phyloP scores from a whole-genome alignment of 345 rosid species.

The Populus tremula region DNA sequence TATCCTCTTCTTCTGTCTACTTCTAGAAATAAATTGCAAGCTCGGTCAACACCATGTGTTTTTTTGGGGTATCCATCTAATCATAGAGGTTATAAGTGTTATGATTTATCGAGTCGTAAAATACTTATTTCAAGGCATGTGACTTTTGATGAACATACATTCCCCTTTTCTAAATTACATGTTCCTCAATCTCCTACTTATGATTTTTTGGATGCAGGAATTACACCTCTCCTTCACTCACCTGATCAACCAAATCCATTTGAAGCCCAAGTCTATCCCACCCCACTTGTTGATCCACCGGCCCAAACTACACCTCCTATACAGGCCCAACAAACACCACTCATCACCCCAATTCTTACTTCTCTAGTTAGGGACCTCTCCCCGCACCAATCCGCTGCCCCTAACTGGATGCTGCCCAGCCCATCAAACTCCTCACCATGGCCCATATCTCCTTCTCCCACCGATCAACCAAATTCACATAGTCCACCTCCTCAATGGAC shows the following conservation, averaged over 20 bases:
- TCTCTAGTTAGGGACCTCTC: too few species aligned
- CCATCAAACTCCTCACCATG: not conserved
- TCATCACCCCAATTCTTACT: too few species aligned
- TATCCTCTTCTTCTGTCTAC: not conserved
- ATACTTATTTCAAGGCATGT: not conserved
- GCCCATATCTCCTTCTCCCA: too few species aligned
- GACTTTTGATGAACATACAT: not conserved
- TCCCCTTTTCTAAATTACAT: not conserved
- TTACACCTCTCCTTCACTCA: not conserved
- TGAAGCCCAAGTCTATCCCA: not conserved
- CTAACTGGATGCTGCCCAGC: too few species aligned
- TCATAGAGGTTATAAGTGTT: constrained; percentile 6
- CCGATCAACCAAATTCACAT: too few species aligned
- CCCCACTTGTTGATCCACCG: not conserved
- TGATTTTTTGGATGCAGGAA: not conserved
- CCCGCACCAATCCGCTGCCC: too few species aligned
- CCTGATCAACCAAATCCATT: not conserved
- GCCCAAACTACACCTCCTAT: not conserved
- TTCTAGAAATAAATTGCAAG: not conserved
- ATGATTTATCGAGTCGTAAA: not conserved
- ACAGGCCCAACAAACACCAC: too few species aligned
- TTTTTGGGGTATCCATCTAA: constrained; percentile 5
- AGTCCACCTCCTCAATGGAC: too few species aligned
- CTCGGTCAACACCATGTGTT: not conserved
- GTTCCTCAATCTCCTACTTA: not conserved